A percentile compares a stretch with the other conserved stretches of the same genome.
These are phyloP conservation scores for Aspergillus diversus DNA, from an alignment of 495 filamentous ascomycete genomes.

Conservation along the genomic window DNA sequence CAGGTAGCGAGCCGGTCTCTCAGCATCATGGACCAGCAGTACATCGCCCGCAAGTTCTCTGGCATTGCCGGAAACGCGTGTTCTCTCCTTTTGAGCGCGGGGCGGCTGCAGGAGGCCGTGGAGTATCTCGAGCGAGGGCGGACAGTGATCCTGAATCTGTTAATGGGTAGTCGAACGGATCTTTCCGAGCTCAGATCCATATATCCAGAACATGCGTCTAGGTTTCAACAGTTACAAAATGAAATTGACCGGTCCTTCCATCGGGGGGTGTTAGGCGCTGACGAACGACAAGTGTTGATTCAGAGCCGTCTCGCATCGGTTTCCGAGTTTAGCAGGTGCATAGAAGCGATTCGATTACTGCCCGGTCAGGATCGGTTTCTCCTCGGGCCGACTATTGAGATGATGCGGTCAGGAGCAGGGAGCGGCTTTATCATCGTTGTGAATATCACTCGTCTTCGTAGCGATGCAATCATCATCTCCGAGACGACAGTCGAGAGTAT, in stretches of 20 bases:
- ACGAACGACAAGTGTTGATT: not conserved
- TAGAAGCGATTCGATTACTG: not conserved
- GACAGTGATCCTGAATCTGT: not conserved
- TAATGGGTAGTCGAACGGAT: not conserved
- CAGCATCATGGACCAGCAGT: conserved; percentile 7
- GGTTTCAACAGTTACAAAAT: not conserved
- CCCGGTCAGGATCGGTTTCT: not conserved
- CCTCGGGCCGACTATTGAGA: not conserved
- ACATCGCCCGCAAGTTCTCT: conserved; percentile 1
- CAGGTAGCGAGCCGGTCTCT: not conserved
- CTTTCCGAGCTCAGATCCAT: not conserved
- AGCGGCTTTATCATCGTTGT: conserved; percentile 1
- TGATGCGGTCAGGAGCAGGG: not conserved
- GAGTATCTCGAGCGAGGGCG: conserved; percentile 1
- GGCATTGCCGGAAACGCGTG: not conserved
- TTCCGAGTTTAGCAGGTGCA: not conserved
- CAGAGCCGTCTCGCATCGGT: not conserved
- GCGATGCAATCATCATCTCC: conserved; percentile 10
- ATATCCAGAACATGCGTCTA: not conserved
- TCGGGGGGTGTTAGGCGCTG: not conserved
- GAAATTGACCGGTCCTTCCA: not conserved
- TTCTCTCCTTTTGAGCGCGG: not conserved
- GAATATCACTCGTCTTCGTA: conserved; percentile 4
- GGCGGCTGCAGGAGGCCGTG: not conserved
- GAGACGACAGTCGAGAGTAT: not conserved